Percentiles rank a stretch among this genome's conserved stretches.
Conservation (phyloP, 2,329 filamentous ascomycete genomes). For the Chaetomiaceae sp. region DNA sequence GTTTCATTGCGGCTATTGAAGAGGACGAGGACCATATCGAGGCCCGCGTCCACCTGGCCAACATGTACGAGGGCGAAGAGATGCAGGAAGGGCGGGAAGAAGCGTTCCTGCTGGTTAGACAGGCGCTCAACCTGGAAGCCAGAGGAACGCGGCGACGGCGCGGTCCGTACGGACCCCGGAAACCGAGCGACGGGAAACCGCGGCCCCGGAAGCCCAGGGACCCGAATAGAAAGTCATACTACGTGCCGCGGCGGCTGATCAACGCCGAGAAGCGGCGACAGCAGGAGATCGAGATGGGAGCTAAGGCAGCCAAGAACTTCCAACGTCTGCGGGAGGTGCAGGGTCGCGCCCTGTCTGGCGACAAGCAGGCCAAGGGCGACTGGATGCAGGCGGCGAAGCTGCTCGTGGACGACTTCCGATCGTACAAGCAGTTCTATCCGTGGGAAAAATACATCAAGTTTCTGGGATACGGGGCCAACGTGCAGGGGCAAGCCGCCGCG, state of each 20-base stretch:
- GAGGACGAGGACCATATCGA: constrained; percentile 66
- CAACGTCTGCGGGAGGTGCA: constrained; percentile 38
- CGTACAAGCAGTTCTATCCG: constrained; percentile 57
- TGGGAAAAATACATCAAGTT: constrained; percentile 61
- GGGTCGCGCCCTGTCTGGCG: constrained; percentile 23
- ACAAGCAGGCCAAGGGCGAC: constrained; percentile 37
- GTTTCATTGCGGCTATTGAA: constrained; percentile 68
- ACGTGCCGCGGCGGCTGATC: constrained; percentile 42
- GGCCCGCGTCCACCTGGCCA: constrained; percentile 72
- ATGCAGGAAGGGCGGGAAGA: constrained; percentile 55
- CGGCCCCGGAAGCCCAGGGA: constrained; percentile 22
- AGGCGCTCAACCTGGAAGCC: constrained; percentile 62
- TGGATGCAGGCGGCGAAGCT: constrained; percentile 57
- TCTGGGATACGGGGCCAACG: constrained; percentile 36
- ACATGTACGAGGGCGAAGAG: constrained; percentile 72
- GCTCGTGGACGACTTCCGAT: constrained; percentile 58
- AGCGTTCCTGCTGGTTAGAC: constrained; percentile 69
- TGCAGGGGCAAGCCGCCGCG: constrained; percentile 32
- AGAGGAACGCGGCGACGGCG: constrained; percentile 23
- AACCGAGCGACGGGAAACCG: constrained; percentile 21
- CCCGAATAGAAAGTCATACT: constrained; percentile 28
- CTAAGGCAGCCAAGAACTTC: constrained; percentile 32
- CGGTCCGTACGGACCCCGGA: constrained; percentile 21
- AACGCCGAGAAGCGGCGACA: constrained; percentile 39
- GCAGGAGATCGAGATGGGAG: constrained; percentile 37